A percentile compares a stretch with the other conserved stretches of the same genome.
Conservation (phyloP, 106 monocot species). For the Posidonia australis region DNA sequence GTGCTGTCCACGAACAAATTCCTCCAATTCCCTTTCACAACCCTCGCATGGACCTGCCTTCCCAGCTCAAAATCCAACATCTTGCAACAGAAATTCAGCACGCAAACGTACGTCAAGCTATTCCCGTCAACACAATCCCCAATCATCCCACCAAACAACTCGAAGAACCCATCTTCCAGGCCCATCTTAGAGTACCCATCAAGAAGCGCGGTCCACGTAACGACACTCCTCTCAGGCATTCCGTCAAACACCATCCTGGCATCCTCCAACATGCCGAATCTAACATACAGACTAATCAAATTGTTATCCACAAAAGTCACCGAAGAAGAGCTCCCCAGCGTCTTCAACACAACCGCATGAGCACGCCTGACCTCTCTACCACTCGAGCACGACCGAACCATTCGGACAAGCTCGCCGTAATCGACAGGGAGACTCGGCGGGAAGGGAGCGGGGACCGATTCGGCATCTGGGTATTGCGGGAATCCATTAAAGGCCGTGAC, state of each 20-base stretch:
- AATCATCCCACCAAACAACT: constrained; percentile 36
- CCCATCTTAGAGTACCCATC: constrained; percentile 45
- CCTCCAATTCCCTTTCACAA: constrained; percentile 47
- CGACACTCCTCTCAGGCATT: constrained; percentile 49
- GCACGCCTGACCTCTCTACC: constrained; percentile 30
- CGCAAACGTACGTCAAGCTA: constrained; percentile 62
- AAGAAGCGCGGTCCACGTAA: constrained; percentile 74
- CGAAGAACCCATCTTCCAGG: constrained; percentile 28
- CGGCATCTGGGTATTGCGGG: neutral
- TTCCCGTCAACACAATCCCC: constrained; percentile 30
- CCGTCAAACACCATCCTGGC: constrained; percentile 64
- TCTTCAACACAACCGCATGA: constrained; percentile 35
- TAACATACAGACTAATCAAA: constrained; percentile 49
- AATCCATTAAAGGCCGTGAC: too few species aligned
- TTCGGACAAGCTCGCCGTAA: constrained; percentile 12
- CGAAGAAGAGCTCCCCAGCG: constrained; percentile 14
- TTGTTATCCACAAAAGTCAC: constrained; percentile 45
- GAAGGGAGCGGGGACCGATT: neutral
- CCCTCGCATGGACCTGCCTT: constrained; percentile 54
- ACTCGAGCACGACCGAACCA: constrained; percentile 36
- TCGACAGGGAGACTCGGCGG: constrained; percentile 1
- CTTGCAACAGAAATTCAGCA: constrained; percentile 60
- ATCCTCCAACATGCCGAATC: constrained; percentile 23
- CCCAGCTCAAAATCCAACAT: constrained; percentile 48
- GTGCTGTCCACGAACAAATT: constrained; percentile 78